These are phyloP conservation scores for Scedosporium aurantiacum DNA, from an alignment of 2,329 filamentous ascomycete genomes.

Conservation along the genomic window DNA sequence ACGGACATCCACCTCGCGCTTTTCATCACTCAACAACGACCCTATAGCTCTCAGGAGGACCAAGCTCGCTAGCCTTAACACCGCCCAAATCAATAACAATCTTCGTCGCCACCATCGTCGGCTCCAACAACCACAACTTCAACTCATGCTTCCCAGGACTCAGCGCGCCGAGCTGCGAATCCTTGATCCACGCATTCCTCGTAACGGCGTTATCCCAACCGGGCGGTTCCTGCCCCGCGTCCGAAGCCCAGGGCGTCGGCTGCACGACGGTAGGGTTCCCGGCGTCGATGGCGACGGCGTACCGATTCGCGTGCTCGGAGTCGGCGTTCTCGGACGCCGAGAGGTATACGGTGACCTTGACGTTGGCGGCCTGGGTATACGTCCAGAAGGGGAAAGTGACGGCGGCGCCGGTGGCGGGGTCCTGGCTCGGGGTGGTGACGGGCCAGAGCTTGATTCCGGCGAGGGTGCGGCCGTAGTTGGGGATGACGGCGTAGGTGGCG, in stretches of 20 bases:
- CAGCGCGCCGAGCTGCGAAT: constrained; percentile 28
- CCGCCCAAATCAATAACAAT: constrained; percentile 44
- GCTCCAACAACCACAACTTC: constrained; percentile 38
- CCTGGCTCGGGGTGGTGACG: constrained; percentile 37
- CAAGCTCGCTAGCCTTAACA: constrained; percentile 42
- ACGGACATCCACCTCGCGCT: background rate
- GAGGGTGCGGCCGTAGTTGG: constrained; percentile 44
- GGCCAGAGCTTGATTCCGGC: constrained; percentile 49
- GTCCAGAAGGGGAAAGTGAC: constrained; percentile 52
- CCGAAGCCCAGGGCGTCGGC: constrained; percentile 31
- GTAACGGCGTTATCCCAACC: constrained; percentile 33
- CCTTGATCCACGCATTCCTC: constrained; percentile 36
- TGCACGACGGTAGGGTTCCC: constrained; percentile 24
- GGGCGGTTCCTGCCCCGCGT: constrained; percentile 23
- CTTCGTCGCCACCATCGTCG: constrained; percentile 44
- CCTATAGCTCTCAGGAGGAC: constrained; percentile 40
- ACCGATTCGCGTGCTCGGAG: constrained; percentile 38
- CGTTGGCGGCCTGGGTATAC: constrained; percentile 37
- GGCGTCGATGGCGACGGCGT: constrained; percentile 27
- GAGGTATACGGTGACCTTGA: constrained; percentile 35
- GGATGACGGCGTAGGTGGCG: constrained; percentile 39
- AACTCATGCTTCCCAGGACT: constrained; percentile 35
- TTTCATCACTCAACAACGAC: background rate
- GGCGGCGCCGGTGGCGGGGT: constrained; percentile 36
- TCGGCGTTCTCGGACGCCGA: constrained; percentile 42